Percentiles rank a stretch among this genome's conserved stretches.
These are phyloP conservation scores for Herpetomonas samuelpessoai DNA, from an alignment of 208 protist genomes.

Conservation along the genomic window DNA sequence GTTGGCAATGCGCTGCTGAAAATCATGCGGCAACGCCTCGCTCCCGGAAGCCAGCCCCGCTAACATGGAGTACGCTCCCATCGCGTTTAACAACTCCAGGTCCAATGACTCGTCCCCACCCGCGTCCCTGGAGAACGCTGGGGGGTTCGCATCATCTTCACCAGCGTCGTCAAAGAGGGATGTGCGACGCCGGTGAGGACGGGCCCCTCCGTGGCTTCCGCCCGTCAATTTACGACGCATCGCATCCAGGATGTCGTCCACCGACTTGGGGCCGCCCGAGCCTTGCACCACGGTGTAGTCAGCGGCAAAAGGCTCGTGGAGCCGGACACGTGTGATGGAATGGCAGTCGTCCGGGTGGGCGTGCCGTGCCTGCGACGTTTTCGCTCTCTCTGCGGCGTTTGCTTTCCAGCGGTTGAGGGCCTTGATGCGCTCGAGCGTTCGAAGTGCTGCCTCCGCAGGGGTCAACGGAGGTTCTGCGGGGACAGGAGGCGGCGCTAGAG, in stretches of 20 bases:
- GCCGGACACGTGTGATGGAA: conserved; percentile 73
- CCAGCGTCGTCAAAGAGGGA: conserved; percentile 17
- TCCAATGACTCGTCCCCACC: neutral
- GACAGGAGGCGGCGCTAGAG: neutral
- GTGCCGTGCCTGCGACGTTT: conserved; percentile 42
- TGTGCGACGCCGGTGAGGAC: neutral
- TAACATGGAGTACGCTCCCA: conserved; percentile 2
- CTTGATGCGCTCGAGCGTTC: conserved; percentile 42
- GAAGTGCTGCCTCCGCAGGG: neutral
- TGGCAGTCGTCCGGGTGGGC: conserved; percentile 49
- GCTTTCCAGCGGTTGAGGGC: conserved; percentile 64
- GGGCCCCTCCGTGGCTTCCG: too few relatives aligned
- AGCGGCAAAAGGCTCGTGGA: conserved; percentile 46
- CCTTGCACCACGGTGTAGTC: conserved; percentile 62
- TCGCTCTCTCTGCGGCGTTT: conserved; percentile 28
- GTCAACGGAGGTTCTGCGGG: neutral
- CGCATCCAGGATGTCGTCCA: conserved; percentile 45
- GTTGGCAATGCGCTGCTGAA: too few relatives aligned
- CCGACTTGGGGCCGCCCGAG: conserved; percentile 42
- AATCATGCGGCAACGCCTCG: conserved; percentile 33
- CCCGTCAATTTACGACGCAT: conserved; percentile 29
- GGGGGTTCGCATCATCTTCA: conserved; percentile 3
- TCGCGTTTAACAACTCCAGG: neutral
- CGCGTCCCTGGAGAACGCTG: conserved; percentile 5
- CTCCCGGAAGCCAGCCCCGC: conserved; percentile 5